Evolutionary conservation across 331 rosid species (phyloP).

Genomic region (Malus hybrid): DNA sequence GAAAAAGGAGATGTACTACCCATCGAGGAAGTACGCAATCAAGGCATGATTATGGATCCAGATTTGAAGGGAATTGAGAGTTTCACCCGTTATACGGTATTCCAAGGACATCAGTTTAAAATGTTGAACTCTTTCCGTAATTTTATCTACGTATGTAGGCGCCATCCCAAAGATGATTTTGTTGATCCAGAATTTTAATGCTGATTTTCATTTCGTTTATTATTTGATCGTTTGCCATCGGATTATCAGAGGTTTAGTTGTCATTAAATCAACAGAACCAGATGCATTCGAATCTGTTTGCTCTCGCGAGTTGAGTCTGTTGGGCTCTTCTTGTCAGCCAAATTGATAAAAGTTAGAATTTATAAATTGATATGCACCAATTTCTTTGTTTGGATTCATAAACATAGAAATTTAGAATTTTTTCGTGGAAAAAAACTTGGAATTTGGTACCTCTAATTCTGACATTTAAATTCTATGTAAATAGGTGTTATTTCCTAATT

Average conservation of each 20-base stretch:
- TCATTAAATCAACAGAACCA: neutral
- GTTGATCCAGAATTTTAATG: neutral
- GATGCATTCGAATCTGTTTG: neutral
- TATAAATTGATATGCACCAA: too few species aligned
- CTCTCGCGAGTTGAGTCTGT: neutral
- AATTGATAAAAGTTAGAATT: too few species aligned
- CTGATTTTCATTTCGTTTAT: neutral
- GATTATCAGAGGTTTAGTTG: neutral
- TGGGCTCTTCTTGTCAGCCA: neutral
- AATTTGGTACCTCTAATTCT: too few species aligned
- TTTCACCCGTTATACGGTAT: neutral
- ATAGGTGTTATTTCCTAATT: too few species aligned
- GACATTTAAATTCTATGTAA: too few species aligned
- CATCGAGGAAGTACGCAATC: constrained; percentile 60
- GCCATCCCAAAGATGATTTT: neutral
- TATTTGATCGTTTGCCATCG: neutral
- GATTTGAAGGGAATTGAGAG: neutral
- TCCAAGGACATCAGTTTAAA: neutral
- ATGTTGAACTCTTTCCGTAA: neutral
- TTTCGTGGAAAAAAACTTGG: too few species aligned
- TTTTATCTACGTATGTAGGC: neutral
- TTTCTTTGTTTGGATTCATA: too few species aligned
- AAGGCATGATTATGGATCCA: constrained; percentile 33
- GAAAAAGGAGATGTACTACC: constrained; percentile 56
- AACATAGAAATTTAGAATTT: too few species aligned